Evolutionary conservation across 805 yeast genomes (phyloP).

Genomic region (Starmerella gropengiesseri): DNA sequence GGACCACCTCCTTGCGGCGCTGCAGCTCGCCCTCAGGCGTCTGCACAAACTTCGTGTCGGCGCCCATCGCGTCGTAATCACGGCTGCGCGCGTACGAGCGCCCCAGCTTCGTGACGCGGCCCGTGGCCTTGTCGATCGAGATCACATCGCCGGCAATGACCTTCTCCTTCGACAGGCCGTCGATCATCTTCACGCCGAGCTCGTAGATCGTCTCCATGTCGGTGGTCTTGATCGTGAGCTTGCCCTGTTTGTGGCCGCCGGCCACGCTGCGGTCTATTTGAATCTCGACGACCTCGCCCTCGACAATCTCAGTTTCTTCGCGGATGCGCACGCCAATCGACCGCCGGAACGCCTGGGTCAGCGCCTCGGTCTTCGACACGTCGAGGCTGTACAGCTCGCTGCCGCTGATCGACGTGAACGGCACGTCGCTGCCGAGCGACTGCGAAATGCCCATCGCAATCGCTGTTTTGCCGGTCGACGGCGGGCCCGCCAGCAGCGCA

Average conservation of each 20-base stretch:
- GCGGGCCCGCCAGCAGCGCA: constrained; percentile 92
- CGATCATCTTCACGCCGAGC: constrained; percentile 87
- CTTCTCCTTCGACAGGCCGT: constrained; percentile 85
- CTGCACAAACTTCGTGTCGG: constrained; percentile 94
- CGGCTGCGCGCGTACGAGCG: constrained; percentile 92
- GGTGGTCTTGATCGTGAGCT: constrained; percentile 90
- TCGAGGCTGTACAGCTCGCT: constrained; percentile 88
- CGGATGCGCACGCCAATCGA: constrained; percentile 91
- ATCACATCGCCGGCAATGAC: constrained; percentile 95
- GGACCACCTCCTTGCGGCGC: constrained; percentile 88
- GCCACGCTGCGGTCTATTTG: constrained; percentile 87
- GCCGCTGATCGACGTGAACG: constrained; percentile 91
- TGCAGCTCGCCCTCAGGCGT: constrained; percentile 99
- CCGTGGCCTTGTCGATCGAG: constrained; percentile 88
- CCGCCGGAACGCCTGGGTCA: constrained; percentile 92
- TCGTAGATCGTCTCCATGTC: constrained; percentile 98
- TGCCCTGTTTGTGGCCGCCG: constrained; percentile 98
- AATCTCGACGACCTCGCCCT: constrained; percentile 97
- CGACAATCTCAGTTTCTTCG: constrained; percentile 94
- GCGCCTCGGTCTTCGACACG: constrained; percentile 87
- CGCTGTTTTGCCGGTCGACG: constrained; percentile 98
- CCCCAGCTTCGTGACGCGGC: constrained; percentile 87
- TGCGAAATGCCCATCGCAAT: constrained; percentile 75
- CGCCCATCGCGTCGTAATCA: constrained; percentile 98
- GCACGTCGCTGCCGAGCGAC: constrained; percentile 57